Conservation (phyloP, 2,329 filamentous ascomycete species). For the Stachybotrys chlorohalonatus region DNA sequence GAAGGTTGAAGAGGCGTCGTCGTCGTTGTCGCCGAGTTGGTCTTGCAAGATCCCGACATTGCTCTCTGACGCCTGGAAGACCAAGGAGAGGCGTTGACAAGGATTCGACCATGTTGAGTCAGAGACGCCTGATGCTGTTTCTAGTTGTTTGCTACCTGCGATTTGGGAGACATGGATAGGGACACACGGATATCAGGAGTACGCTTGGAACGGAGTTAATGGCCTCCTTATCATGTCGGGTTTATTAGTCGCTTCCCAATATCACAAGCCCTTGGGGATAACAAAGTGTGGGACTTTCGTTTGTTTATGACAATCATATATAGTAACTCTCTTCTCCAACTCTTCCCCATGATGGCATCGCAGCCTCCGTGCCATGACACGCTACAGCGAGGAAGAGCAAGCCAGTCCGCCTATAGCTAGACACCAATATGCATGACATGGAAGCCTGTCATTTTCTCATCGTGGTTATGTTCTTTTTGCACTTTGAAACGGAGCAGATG, state of each 20-base stretch:
- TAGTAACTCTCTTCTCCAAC: constrained; percentile 1
- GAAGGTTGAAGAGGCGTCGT: neutral
- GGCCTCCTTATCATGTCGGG: neutral
- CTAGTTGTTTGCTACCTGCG: neutral
- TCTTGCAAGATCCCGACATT: neutral
- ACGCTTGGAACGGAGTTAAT: neutral
- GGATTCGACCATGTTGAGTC: neutral
- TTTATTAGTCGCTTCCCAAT: neutral
- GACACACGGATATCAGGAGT: neutral
- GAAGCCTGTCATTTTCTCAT: too few relatives aligned
- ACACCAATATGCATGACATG: too few relatives aligned
- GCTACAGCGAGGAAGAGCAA: too few relatives aligned
- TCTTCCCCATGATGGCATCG: neutral
- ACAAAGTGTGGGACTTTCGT: neutral
- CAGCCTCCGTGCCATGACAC: too few relatives aligned
- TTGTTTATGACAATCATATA: neutral
- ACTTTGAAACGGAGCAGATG: too few relatives aligned
- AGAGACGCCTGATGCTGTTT: neutral
- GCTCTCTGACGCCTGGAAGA: neutral
- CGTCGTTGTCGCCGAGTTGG: neutral
- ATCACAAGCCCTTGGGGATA: neutral
- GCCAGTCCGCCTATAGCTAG: too few relatives aligned
- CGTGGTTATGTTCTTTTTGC: too few relatives aligned
- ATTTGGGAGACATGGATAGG: neutral
- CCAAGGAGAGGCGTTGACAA: neutral